Conservation (phyloP, 306 rosid genomes). For the Acacia confusa region DNA sequence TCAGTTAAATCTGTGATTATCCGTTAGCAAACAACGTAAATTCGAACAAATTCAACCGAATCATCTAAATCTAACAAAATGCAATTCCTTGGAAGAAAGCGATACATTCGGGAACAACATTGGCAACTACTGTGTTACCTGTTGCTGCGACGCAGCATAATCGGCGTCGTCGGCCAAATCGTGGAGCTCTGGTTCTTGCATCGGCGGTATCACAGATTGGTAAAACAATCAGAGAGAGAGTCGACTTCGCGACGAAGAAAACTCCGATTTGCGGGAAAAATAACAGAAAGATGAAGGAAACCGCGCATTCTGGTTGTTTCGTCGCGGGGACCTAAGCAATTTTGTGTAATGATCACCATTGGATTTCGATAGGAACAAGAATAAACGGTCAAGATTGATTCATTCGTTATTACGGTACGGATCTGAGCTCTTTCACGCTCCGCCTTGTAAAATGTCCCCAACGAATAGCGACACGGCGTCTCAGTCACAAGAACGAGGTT, state of each 20-base stretch:
- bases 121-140: constrained; percentile 40
- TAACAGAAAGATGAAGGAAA: neutral
- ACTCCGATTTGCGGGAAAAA: constrained; percentile 21
- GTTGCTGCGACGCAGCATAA: constrained; percentile 91
- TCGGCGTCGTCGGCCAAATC: constrained; percentile 97
- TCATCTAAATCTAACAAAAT: constrained; percentile 35
- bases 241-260: constrained; percentile 44
- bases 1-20: constrained; percentile 17
- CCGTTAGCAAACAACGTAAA: neutral
- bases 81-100: constrained; percentile 10
- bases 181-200: constrained; percentile 85
- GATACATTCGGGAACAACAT: constrained; percentile 16
- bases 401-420: neutral
- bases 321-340: constrained; percentile 27
- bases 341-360: constrained; percentile 14
- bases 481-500: neutral
- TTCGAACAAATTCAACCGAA: constrained; percentile 14
- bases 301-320: constrained; percentile 15
- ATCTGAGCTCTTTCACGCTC: neutral
- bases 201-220: constrained; percentile 36
- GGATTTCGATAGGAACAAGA: neutral
- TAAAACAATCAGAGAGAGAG: constrained; percentile 12
- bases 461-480: neutral
- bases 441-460: neutral
- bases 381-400: constrained; percentile 30